Evolutionary conservation across 2,329 filamentous ascomycete species (phyloP).

Genomic region (Clonostachys rhizophaga): DNA sequence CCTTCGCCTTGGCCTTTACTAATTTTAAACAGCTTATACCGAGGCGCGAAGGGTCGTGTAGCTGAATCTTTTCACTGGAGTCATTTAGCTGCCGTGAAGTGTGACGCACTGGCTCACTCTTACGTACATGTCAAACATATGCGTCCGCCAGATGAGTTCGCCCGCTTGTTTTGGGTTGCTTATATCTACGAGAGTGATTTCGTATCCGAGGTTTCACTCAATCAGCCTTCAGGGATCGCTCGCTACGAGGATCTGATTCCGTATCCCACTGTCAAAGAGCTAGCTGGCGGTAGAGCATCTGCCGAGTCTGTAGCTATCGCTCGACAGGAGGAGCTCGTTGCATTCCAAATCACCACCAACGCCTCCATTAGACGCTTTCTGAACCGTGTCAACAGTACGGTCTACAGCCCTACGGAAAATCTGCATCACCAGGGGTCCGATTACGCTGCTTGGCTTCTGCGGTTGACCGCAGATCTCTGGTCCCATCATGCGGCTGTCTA

Average conservation of each 20-base stretch:
- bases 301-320: not conserved
- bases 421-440: constrained; percentile 9
- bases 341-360: constrained; percentile 21
- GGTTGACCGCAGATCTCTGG: constrained; percentile 15
- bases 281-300: not conserved
- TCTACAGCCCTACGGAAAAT: constrained; percentile 18
- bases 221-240: constrained; percentile 17
- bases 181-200: constrained; percentile 22
- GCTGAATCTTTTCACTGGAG: constrained; percentile 16
- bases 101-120: constrained; percentile 11
- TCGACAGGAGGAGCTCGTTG: constrained; percentile 14
- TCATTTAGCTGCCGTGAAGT: constrained; percentile 17
- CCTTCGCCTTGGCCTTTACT: no score
- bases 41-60: constrained; percentile 12
- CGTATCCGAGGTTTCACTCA: constrained; percentile 17
- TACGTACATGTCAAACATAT: not conserved
- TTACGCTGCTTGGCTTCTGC: constrained; percentile 16
- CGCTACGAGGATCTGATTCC: constrained; percentile 18
- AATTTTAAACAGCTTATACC: constrained; percentile 11
- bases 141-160: constrained; percentile 11
- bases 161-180: constrained; percentile 18
- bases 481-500: constrained; percentile 17
- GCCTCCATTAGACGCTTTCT: constrained; percentile 19
- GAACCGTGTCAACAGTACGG: constrained; percentile 18
- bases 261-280: constrained; percentile 8